Evolutionary conservation across 495 filamentous ascomycete genomes (phyloP).

Genomic region (Penicillium malachiteum): DNA sequence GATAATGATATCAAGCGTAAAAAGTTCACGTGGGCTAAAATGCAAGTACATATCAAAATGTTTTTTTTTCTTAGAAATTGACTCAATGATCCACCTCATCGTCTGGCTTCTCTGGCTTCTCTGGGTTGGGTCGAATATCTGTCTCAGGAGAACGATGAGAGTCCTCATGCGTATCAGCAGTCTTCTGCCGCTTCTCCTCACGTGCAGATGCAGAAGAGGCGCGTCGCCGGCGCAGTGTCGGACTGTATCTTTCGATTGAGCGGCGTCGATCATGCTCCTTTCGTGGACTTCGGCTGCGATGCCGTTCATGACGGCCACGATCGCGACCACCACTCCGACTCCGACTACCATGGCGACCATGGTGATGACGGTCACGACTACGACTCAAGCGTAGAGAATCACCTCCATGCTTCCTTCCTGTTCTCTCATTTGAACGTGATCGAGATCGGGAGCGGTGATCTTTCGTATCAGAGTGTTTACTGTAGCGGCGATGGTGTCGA

Average conservation of each 20-base stretch:
- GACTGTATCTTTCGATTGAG: slow-evolving; percentile 53
- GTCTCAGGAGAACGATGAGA: slow-evolving; percentile 26
- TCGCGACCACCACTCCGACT: slow-evolving; percentile 15
- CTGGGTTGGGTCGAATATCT: background rate
- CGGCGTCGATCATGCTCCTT: slow-evolving; percentile 50
- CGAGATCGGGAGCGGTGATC: slow-evolving; percentile 48
- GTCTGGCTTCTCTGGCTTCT: background rate
- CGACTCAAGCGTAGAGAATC: slow-evolving; percentile 30
- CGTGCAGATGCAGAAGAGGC: slow-evolving; percentile 54
- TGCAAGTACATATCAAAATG: background rate
- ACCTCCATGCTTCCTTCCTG: slow-evolving; percentile 36
- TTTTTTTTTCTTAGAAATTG: slow-evolving; percentile 18
- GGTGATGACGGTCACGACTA: background rate
- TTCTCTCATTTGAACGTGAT: slow-evolving; percentile 28
- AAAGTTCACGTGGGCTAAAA: background rate
- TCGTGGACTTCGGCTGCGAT: slow-evolving; percentile 31
- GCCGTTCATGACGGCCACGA: slow-evolving; percentile 29
- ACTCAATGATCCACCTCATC: background rate
- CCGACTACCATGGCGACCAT: background rate
- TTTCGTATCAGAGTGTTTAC: slow-evolving; percentile 29
- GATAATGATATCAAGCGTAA: slow-evolving; percentile 14
- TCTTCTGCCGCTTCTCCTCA: slow-evolving; percentile 49
- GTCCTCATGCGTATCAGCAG: slow-evolving; percentile 59
- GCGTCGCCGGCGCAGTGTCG: slow-evolving; percentile 46
- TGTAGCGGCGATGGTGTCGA: slow-evolving; percentile 25